Evolutionary conservation across 2,329 filamentous ascomycete species (phyloP).

Genomic region (Dactylellina sp.): DNA sequence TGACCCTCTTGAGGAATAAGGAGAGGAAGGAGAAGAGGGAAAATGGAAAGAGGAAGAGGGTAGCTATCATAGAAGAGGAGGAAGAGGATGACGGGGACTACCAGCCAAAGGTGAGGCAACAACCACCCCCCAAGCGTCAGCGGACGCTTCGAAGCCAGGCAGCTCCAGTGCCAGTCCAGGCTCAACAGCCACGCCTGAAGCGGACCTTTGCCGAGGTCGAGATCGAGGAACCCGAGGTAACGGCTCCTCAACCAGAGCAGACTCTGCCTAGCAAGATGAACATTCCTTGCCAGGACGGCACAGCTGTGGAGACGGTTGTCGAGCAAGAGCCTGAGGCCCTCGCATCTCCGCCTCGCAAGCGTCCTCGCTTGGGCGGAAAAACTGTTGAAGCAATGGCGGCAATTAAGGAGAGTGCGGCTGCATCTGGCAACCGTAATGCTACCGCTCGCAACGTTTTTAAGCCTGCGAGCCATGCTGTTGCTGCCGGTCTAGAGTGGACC

Average conservation of each 20-base stretch:
- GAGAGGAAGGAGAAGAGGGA: constrained; percentile 11
- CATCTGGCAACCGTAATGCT: neutral
- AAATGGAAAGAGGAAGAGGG: constrained; percentile 2
- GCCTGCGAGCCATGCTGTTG: neutral
- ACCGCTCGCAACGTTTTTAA: constrained; percentile 6
- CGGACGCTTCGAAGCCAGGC: constrained; percentile 8
- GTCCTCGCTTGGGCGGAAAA: constrained; percentile 1
- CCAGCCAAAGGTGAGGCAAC: no score
- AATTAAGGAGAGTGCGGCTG: neutral
- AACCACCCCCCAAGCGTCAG: constrained; percentile 1
- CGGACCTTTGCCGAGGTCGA: constrained; percentile 6
- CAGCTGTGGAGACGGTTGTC: neutral
- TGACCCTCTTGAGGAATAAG: neutral
- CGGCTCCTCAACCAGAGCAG: neutral
- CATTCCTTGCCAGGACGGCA: constrained; percentile 14
- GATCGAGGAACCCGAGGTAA: constrained; percentile 11
- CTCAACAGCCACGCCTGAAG: neutral
- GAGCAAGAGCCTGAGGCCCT: neutral
- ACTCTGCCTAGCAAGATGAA: neutral
- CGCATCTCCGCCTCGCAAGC: constrained; percentile 3
- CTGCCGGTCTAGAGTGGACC: neutral
- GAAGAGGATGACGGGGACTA: no score
- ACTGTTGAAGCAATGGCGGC: neutral
- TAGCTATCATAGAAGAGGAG: neutral
- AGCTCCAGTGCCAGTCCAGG: constrained; percentile 6